phyloP scores from a whole-genome alignment of 768 basidiomycete species.

The Suillus brevipes region DNA sequence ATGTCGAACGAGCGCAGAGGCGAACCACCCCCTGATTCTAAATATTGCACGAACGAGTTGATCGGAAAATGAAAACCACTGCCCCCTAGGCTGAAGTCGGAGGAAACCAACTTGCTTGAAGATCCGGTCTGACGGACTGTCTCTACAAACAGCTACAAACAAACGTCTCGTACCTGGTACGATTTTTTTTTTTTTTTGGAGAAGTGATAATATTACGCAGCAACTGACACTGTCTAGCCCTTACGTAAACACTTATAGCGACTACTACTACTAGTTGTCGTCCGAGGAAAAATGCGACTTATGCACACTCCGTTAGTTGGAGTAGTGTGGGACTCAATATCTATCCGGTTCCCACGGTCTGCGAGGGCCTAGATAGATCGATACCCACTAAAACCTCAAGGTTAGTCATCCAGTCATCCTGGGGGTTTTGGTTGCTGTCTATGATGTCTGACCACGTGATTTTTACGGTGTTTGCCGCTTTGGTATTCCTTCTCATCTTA shows the following conservation, averaged over 20 bases:
- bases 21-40: not conserved
- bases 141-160: too few species aligned
- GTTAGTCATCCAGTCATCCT: not conserved
- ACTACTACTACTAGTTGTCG: too few species aligned
- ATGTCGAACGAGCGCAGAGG: too few species aligned
- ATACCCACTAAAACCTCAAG: not conserved
- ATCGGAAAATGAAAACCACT: not conserved
- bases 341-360: not conserved
- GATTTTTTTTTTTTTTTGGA: too few species aligned
- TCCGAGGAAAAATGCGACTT: slow-evolving; percentile 4
- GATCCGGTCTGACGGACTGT: too few species aligned
- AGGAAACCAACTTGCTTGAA: too few species aligned
- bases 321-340: not conserved
- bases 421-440: too few species aligned
- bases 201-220: too few species aligned
- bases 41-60: not conserved
- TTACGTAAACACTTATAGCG: slow-evolving; percentile 6
- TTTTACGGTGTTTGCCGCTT: too few species aligned
- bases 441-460: not conserved
- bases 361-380: not conserved
- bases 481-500: too few species aligned
- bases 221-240: slow-evolving; percentile 6
- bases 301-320: not conserved
- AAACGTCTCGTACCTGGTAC: too few species aligned
- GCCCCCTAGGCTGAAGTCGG: too few species aligned